Evolutionary conservation across 345 rosid species (phyloP).

Genomic region (Eucalyptus leucophloia): DNA sequence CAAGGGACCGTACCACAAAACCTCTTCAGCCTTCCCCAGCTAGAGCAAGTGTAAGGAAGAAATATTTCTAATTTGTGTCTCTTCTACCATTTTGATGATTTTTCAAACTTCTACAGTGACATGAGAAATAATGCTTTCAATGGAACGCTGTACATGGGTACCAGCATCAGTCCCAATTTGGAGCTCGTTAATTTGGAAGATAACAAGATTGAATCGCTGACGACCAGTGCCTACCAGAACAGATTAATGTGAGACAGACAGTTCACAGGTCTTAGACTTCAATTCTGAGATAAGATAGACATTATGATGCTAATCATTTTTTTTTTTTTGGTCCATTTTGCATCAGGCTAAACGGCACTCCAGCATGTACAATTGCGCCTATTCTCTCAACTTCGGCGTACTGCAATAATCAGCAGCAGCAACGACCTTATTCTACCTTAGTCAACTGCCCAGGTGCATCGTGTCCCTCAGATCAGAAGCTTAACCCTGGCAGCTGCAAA

Average conservation of each 20-base stretch:
- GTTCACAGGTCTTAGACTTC: neutral
- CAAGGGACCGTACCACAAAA: neutral
- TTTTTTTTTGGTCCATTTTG: neutral
- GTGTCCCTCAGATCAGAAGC: slow-evolving; percentile 58
- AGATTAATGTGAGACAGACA: slow-evolving; percentile 37
- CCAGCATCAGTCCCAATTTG: neutral
- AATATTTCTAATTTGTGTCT: neutral
- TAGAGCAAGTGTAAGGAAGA: slow-evolving; percentile 1
- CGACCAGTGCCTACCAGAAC: slow-evolving; percentile 12
- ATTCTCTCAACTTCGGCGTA: neutral
- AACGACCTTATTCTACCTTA: slow-evolving; percentile 50
- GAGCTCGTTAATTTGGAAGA: slow-evolving; percentile 9
- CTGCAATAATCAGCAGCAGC: neutral
- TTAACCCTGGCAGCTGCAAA: slow-evolving; percentile 86
- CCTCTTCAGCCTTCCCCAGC: neutral
- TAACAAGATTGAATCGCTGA: slow-evolving; percentile 3
- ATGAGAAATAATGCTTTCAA: slow-evolving; percentile 15
- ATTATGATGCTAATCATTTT: neutral
- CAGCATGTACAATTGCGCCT: slow-evolving; percentile 54
- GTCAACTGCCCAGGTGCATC: slow-evolving; percentile 48
- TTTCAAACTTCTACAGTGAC: neutral
- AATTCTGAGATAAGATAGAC: neutral
- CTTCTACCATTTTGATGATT: neutral
- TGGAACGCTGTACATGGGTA: slow-evolving; percentile 18
- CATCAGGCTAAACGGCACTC: slow-evolving; percentile 75